Percentiles rank a stretch among this genome's conserved stretches.
Evolutionary conservation across 306 rosid species (phyloP).

Genomic region (Ammopiptanthus mongolicus): DNA sequence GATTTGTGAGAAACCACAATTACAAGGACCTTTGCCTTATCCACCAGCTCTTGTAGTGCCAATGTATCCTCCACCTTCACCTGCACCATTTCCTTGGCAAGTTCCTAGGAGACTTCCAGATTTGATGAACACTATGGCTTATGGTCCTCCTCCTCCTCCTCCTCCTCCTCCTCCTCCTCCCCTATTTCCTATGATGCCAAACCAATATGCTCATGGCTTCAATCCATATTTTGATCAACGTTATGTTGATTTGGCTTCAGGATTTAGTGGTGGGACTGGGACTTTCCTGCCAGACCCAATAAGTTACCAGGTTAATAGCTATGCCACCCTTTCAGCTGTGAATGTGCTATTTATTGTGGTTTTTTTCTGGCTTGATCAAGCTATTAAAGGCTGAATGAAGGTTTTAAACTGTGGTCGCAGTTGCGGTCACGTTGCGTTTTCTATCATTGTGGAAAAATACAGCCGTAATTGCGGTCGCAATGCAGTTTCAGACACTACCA

Average conservation of each 20-base stretch:
- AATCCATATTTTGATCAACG: conserved; percentile 24
- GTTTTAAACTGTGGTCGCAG: too few species aligned
- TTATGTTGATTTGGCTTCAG: conserved; percentile 41
- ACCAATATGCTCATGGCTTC: conserved; percentile 28
- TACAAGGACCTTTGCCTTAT: conserved; percentile 10
- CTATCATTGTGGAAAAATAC: too few species aligned
- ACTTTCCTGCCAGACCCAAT: conserved; percentile 64
- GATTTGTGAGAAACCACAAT: conserved; percentile 34
- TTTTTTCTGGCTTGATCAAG: conserved; percentile 39
- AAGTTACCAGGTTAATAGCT: conserved; percentile 19
- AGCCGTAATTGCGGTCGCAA: too few species aligned
- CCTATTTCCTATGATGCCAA: conserved; percentile 42
- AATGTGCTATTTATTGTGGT: conserved; percentile 11
- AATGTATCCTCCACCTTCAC: conserved; percentile 29
- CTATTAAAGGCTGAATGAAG: too few species aligned
- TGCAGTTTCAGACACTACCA: too few species aligned
- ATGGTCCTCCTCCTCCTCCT: conserved; percentile 39
- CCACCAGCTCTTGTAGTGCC: conserved; percentile 35
- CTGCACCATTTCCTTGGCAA: conserved; percentile 45
- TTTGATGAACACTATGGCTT: conserved; percentile 32
- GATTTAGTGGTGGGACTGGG: conserved; percentile 68
- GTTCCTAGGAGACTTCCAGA: conserved; percentile 43
- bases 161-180: too few species aligned
- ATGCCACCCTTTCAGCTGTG: background rate
- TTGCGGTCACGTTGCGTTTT: too few species aligned